Conservation (phyloP, 208 protist species). For the Leishmania turanica region DNA sequence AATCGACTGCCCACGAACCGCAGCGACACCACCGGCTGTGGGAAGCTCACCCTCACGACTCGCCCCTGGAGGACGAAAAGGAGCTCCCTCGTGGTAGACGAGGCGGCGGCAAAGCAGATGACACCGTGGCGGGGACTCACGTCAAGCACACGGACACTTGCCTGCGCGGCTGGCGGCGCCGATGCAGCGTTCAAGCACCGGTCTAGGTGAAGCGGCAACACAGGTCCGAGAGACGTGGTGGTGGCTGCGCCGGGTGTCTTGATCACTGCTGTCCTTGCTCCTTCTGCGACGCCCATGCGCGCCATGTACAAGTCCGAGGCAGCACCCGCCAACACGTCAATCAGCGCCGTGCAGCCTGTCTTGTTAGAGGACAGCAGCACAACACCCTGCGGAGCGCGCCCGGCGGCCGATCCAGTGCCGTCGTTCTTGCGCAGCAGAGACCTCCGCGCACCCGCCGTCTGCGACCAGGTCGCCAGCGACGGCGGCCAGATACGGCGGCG, state of each 20-base stretch:
- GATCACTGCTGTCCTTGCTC: background rate
- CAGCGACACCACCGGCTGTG: conserved; percentile 26
- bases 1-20: conserved; percentile 24
- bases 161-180: background rate
- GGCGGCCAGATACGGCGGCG: conserved; percentile 21
- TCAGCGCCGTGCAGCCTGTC: conserved; percentile 15
- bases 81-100: background rate
- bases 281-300: conserved; percentile 8
- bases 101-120: conserved; percentile 18
- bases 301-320: conserved; percentile 28
- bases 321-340: conserved; percentile 31
- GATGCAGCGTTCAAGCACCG: conserved; percentile 16
- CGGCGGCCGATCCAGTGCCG: background rate
- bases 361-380: conserved; percentile 20
- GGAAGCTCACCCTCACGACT: conserved; percentile 39
- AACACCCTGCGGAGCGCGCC: conserved; percentile 14
- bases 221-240: background rate
- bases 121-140: conserved; percentile 14
- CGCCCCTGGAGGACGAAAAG: conserved; percentile 24
- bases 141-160: conserved; percentile 17
- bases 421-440: background rate
- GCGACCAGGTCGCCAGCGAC: conserved; percentile 18
- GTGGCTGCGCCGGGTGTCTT: background rate
- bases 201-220: conserved; percentile 26
- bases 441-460: background rate